phyloP scores from a whole-genome alignment of 805 yeast species.

The Ogataea methanolica region DNA sequence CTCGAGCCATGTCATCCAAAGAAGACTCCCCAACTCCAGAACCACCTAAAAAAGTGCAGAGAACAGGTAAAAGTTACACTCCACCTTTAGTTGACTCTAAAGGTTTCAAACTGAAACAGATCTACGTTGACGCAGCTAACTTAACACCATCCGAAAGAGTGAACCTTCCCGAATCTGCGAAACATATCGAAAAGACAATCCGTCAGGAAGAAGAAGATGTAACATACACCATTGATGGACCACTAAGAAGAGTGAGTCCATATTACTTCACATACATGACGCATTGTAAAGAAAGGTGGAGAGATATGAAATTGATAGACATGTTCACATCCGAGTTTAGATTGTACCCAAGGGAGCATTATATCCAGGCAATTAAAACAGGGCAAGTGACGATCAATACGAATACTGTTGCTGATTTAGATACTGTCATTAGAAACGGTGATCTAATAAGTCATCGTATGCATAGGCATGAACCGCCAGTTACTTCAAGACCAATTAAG shows the following conservation, averaged over 20 bases:
- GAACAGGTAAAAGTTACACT: constrained; percentile 9
- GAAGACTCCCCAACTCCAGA: background rate
- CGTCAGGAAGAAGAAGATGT: constrained; percentile 58
- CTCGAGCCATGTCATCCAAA: background rate
- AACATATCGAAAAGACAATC: constrained; percentile 27
- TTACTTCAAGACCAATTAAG: constrained; percentile 52
- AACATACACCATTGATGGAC: constrained; percentile 51
- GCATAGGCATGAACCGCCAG: constrained; percentile 91
- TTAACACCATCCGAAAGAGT: background rate
- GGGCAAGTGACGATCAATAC: constrained; percentile 75
- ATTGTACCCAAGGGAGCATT: constrained; percentile 66
- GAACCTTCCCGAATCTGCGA: constrained; percentile 7
- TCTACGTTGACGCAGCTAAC: constrained; percentile 23
- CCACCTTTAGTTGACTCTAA: constrained; percentile 34
- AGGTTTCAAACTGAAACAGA: constrained; percentile 45
- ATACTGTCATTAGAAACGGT: constrained; percentile 71
- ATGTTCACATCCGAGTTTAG: constrained; percentile 83
- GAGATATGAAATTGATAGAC: constrained; percentile 74
- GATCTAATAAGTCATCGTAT: constrained; percentile 73
- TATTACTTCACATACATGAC: constrained; percentile 88
- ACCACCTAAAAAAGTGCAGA: constrained; percentile 11
- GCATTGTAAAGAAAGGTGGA: constrained; percentile 88
- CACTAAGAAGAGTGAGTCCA: constrained; percentile 71
- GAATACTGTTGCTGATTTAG: constrained; percentile 54
- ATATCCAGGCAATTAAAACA: constrained; percentile 43